These are phyloP conservation scores for Ophiocordyceps robertsii DNA, from an alignment of 2,329 filamentous ascomycete species.

Conservation along the genomic window DNA sequence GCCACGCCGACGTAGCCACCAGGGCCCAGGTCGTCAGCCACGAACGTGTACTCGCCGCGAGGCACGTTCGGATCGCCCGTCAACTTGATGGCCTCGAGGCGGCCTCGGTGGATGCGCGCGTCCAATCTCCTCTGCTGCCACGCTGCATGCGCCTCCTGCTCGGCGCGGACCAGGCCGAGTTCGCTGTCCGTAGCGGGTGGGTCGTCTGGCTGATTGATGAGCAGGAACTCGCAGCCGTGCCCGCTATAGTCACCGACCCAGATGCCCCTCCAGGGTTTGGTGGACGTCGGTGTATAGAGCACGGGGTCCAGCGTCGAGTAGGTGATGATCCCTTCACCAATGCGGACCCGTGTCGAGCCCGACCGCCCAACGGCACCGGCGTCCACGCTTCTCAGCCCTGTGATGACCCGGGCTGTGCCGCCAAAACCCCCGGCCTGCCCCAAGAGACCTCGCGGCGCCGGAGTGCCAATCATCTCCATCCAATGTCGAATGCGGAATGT, in stretches of 20 bases:
- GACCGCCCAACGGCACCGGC: not conserved
- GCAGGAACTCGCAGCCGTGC: constrained; percentile 79
- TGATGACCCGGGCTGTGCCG: constrained; percentile 7
- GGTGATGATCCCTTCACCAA: constrained; percentile 45
- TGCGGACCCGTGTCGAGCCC: constrained; percentile 26
- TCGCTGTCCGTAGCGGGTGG: constrained; percentile 24
- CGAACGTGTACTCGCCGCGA: constrained; percentile 71
- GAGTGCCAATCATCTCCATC: constrained; percentile 47
- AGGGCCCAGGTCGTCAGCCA: constrained; percentile 62
- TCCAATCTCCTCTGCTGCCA: constrained; percentile 31
- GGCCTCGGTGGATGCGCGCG: constrained; percentile 45
- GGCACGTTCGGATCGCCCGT: constrained; percentile 88
- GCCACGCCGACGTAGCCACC: constrained; percentile 50
- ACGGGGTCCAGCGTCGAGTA: constrained; percentile 57
- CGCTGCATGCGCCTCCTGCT: constrained; percentile 29
- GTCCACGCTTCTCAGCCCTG: not conserved
- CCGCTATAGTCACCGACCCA: constrained; percentile 85
- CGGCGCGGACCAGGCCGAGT: constrained; percentile 22
- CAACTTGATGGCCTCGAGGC: constrained; percentile 74
- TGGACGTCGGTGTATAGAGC: constrained; percentile 66
- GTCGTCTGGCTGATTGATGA: constrained; percentile 59
- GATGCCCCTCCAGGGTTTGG: constrained; percentile 78
- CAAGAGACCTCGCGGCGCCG: constrained; percentile 13
- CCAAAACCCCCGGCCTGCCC: constrained; percentile 14
- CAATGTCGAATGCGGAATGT: constrained; percentile 66